Percentiles rank a stretch among this genome's conserved stretches.
Evolutionary conservation across 148 eudicot genomes (phyloP).

Genomic region (Oxyria digyna): DNA sequence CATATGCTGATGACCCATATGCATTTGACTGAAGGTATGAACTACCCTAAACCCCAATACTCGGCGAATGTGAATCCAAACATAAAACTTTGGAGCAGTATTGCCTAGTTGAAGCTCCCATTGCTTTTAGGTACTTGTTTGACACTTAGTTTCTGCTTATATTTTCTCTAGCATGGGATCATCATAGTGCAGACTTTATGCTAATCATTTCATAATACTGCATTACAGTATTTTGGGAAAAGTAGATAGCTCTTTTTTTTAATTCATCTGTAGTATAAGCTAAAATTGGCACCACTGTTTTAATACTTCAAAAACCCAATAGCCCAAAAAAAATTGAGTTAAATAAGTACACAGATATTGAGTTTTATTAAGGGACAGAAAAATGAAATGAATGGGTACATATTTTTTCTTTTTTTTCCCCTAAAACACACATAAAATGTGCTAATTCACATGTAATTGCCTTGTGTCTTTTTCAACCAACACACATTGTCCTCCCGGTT

Average conservation of each 20-base stretch:
- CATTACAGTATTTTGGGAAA: too few relatives aligned
- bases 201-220: too few relatives aligned
- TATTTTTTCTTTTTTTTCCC: background rate
- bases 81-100: background rate
- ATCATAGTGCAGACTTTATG: background rate
- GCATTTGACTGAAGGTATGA: constrained; percentile 76
- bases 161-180: background rate
- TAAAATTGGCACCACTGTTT: too few relatives aligned
- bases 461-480: background rate
- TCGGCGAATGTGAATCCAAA: background rate
- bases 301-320: too few relatives aligned
- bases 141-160: background rate
- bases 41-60: background rate
- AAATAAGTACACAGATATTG: too few relatives aligned
- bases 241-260: too few relatives aligned
- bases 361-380: background rate
- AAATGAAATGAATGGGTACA: background rate
- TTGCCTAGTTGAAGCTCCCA: background rate
- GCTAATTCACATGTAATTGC: background rate
- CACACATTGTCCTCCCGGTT: too few relatives aligned
- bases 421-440: background rate
- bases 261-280: too few relatives aligned
- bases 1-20: constrained; percentile 90
- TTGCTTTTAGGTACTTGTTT: background rate
- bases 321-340: too few relatives aligned